These are phyloP conservation scores for Tuber brumale DNA, from an alignment of 495 filamentous ascomycete species.

Conservation along the genomic window DNA sequence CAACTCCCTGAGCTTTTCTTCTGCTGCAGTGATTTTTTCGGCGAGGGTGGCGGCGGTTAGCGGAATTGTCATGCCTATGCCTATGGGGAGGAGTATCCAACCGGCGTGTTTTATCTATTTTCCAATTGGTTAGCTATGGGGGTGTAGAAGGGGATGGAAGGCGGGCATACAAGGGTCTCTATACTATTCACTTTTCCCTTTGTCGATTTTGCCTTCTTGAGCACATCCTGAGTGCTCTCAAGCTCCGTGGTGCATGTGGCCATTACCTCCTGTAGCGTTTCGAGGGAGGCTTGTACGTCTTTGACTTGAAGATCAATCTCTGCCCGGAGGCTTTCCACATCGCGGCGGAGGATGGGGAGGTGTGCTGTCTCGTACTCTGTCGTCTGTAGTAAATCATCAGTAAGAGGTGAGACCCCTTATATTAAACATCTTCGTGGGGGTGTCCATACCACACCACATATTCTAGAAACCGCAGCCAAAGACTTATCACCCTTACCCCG, in stretches of 20 bases:
- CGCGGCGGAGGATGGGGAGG: slow-evolving; percentile 16
- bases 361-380: slow-evolving; percentile 15
- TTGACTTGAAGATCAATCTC: slow-evolving; percentile 19
- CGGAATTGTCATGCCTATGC: slow-evolving; percentile 29
- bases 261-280: slow-evolving; percentile 12
- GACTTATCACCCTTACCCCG: slow-evolving; percentile 21
- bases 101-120: slow-evolving; percentile 33
- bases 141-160: neutral
- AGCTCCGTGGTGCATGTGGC: slow-evolving; percentile 14
- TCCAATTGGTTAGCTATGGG: neutral
- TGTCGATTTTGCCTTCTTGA: slow-evolving; percentile 18
- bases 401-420: neutral
- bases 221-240: slow-evolving; percentile 17
- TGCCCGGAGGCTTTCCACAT: slow-evolving; percentile 20
- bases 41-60: slow-evolving; percentile 26
- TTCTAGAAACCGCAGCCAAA: slow-evolving; percentile 19
- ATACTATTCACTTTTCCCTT: slow-evolving; percentile 29
- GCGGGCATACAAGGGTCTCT: slow-evolving; percentile 26
- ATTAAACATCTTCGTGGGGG: neutral
- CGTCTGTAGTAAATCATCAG: slow-evolving; percentile 8
- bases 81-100: slow-evolving; percentile 34
- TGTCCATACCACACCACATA: slow-evolving; percentile 20
- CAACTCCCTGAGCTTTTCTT: slow-evolving; percentile 18
- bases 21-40: slow-evolving; percentile 24
- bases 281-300: slow-evolving; percentile 7